Base-by-base conservation (phyloP, 441 rosid genomes). In the Capsella rubella region DNA sequence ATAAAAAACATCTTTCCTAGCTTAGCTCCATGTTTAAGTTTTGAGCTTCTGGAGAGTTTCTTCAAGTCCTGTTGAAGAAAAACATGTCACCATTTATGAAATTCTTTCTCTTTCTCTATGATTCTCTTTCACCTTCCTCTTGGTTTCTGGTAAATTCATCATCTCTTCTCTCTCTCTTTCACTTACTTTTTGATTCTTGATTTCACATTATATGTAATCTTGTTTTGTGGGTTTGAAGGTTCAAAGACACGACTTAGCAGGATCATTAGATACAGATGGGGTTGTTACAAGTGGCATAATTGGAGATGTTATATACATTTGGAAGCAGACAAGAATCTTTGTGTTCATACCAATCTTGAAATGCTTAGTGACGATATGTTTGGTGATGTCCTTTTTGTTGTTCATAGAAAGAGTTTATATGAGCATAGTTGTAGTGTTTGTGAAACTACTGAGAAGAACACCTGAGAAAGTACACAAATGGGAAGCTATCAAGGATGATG, bases 331-430 rank as follows among this genome's bases (percentile, higher is more conserved):
- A 34, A 71, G 80, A 71, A 71, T 57, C 76, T 77, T 71, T 5
- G 28, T 77, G 51, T 71, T 35, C 27, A 65, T 77, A 71, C 80
- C 80, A 65, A 64, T 71, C 72, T 77, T 77, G 76, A 35, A 71
- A 46, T 50, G 12, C 29, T 77, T 77, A 52, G 76, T 77, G 28
- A 71, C 68, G 71, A n/a, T 78, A 49, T 88, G 93, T 59, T 69
- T 88, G 79, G 79, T 72, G 9, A 86, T 88, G 93, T 86, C 93
- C 0, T 6, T 78, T 35, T 82, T 86, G 82, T 77, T 86, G 25
- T 88, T 88, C 69, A 39, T 88, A 16, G 93, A 88, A 47, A 87
- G 83, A 76, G 87, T 85, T 49, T 86, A 88, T 49, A 86, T 88
- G 93, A 87, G 87, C 58, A 71, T 86, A 64, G 86, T 85, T 39